Evolutionary conservation across 306 rosid species (phyloP).

Genomic region (Cucurbita maxima): DNA sequence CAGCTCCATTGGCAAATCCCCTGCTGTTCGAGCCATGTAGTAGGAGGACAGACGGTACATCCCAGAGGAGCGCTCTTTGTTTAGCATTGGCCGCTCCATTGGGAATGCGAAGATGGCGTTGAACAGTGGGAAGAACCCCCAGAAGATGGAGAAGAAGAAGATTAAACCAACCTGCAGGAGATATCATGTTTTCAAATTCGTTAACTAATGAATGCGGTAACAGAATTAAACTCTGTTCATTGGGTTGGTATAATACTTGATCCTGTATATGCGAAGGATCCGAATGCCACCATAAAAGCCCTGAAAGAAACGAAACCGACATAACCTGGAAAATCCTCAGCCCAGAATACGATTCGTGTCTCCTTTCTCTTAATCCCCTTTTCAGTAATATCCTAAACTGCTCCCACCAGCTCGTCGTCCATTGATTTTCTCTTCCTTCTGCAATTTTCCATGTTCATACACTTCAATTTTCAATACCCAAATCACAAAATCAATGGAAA

Average conservation of each 20-base stretch:
- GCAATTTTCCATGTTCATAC: background rate
- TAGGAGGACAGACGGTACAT: background rate
- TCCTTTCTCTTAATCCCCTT: slow-evolving; percentile 71
- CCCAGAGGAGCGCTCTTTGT: background rate
- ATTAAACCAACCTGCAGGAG: slow-evolving; percentile 56
- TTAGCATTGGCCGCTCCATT: slow-evolving; percentile 12
- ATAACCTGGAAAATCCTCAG: slow-evolving; percentile 73
- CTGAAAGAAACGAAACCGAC: slow-evolving; percentile 75
- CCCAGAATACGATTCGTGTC: slow-evolving; percentile 81
- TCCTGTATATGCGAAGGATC: slow-evolving; percentile 64
- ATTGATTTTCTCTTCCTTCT: slow-evolving; percentile 30
- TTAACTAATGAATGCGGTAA: too few relatives aligned
- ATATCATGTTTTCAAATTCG: too few relatives aligned
- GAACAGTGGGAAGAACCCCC: slow-evolving; percentile 96
- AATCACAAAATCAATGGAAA: too few relatives aligned
- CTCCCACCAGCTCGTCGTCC: slow-evolving; percentile 75
- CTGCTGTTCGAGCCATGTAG: background rate
- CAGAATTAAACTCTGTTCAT: background rate
- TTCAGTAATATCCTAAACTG: slow-evolving; percentile 62
- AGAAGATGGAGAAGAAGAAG: slow-evolving; percentile 74
- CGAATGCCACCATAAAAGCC: slow-evolving; percentile 85
- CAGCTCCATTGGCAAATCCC: background rate
- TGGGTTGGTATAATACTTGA: slow-evolving; percentile 28
- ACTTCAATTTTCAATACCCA: too few relatives aligned
- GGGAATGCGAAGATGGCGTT: slow-evolving; percentile 88